phyloP scores from a whole-genome alignment of 306 rosid genomes.

The Mucuna pruriens region DNA sequence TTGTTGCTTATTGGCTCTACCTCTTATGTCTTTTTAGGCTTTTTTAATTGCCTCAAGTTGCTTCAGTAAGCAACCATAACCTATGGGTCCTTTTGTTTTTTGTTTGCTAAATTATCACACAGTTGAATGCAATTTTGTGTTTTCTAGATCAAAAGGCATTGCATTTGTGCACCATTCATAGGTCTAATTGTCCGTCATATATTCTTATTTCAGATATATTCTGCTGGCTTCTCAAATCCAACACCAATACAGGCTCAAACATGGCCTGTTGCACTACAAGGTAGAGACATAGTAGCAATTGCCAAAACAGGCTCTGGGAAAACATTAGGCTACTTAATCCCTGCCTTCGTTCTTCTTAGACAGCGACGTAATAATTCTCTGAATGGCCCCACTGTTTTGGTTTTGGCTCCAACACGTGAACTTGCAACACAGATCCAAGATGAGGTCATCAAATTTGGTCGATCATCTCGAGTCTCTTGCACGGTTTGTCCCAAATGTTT shows the following conservation, averaged over 20 bases:
- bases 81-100: conserved; percentile 68
- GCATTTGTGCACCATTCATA: conserved; percentile 35
- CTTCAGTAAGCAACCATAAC: conserved; percentile 99
- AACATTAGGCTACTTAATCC: conserved; percentile 95
- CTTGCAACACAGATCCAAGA: conserved; percentile 99
- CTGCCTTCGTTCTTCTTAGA: conserved; percentile 89
- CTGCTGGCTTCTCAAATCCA: conserved; percentile 93
- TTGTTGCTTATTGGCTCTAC: conserved; percentile 93
- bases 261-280: conserved; percentile 97
- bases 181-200: conserved; percentile 45
- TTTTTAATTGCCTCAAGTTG: conserved; percentile 97
- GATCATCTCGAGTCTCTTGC: conserved; percentile 86
- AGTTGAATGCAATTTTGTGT: conserved; percentile 38
- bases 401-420: conserved; percentile 98
- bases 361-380: conserved; percentile 76
- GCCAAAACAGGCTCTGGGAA: conserved; percentile 99
- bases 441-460: conserved; percentile 87
- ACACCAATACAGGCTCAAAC: conserved; percentile 99
- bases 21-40: conserved; percentile 87
- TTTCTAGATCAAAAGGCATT: conserved; percentile 31
- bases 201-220: conserved; percentile 69
- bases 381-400: conserved; percentile 94
- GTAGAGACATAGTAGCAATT: conserved; percentile 96
- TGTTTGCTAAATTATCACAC: conserved; percentile 48
- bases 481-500: conserved; percentile 67